phyloP scores from a whole-genome alignment of 73 alveolate species.

The Paramecium pentaurelia region DNA sequence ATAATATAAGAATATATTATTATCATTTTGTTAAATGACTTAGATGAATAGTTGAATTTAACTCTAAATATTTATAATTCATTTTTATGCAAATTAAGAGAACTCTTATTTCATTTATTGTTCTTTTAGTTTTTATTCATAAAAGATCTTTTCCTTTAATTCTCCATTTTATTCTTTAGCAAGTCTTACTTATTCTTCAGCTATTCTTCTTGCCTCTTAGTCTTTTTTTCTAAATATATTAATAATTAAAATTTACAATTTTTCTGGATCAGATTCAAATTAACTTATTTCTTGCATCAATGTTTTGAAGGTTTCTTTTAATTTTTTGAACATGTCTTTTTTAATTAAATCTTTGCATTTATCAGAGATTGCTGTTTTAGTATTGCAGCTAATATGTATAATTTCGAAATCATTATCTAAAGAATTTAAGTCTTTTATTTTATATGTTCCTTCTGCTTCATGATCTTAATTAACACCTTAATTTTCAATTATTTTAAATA shows the following conservation, averaged over 20 bases:
- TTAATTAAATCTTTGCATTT: constrained; percentile 21
- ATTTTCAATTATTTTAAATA: neutral
- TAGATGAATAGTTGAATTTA: neutral
- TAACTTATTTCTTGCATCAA: constrained; percentile 19
- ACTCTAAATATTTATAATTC: neutral
- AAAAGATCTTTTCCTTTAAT: constrained; percentile 24
- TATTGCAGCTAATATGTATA: neutral
- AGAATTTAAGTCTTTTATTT: constrained; percentile 29
- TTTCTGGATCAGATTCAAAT: constrained; percentile 49
- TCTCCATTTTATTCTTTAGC: constrained; percentile 48
- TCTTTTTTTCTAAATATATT: neutral
- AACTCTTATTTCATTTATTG: constrained; percentile 39
- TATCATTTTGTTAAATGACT: neutral
- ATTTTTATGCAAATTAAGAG: constrained; percentile 41
- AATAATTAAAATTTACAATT: neutral
- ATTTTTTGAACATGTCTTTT: neutral
- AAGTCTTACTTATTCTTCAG: constrained; percentile 9
- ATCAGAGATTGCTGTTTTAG: constrained; percentile 38
- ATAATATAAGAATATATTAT: neutral
- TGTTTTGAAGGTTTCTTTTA: neutral
- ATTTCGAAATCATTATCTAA: constrained; percentile 36
- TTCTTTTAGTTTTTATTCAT: constrained; percentile 22
- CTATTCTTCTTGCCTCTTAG: constrained; percentile 21
- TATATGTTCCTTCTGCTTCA: constrained; percentile 47
- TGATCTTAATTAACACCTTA: constrained; percentile 6